Evolutionary conservation across 2,329 filamentous ascomycete genomes (phyloP), one percentile per base, ranked within the genome.

Genomic region (Emmonsiellopsis sp.): DNA sequence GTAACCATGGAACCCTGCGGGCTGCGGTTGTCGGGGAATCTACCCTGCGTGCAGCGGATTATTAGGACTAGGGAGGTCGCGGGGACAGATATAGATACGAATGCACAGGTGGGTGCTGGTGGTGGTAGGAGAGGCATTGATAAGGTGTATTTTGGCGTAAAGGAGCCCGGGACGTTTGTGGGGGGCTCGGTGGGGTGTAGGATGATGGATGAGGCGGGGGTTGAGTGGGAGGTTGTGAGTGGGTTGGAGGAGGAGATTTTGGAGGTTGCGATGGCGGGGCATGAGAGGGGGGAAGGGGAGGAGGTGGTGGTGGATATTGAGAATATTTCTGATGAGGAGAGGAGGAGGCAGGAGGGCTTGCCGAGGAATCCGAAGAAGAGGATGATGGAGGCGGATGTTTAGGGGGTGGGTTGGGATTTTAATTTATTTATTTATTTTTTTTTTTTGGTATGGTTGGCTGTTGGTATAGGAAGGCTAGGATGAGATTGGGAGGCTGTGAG

Each of bases 131-230:
- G 74, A 1, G 82, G 78, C 42, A 86, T 96, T 53, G 79, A 77
- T 56, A 86, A 81, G 46, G 89, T 98, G 4, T 94, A 92, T 61
- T 84, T 94, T 31, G 93, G 93, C 0, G 87, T 95, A 0, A 79
- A 84, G 61, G 93, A 98, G 72, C 93, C 93, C 0, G 86, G 87
- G 62, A 95, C 83, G 34, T 98, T 97, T 71, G 89, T 97, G 15
- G 83, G 83, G 5, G 79, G 86, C 55, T 97, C 95, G 59, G 80
- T 84, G 54, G 90, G 90, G 7, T 83, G 84, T 62, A 74, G 70
- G 61, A 84, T 81, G 66, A 74, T 98, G 53, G 79, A 84, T 61
- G 79, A 81, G 45, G 84, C 82, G 4, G 90, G 89, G 0, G 80
- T 98, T 50, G 70, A 82, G 44, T 88, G 92, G 58, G 72, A 87